Percentiles rank a stretch among this genome's conserved stretches.
phyloP scores from a whole-genome alignment of 306 rosid species.

The Coriaria nepalensis region DNA sequence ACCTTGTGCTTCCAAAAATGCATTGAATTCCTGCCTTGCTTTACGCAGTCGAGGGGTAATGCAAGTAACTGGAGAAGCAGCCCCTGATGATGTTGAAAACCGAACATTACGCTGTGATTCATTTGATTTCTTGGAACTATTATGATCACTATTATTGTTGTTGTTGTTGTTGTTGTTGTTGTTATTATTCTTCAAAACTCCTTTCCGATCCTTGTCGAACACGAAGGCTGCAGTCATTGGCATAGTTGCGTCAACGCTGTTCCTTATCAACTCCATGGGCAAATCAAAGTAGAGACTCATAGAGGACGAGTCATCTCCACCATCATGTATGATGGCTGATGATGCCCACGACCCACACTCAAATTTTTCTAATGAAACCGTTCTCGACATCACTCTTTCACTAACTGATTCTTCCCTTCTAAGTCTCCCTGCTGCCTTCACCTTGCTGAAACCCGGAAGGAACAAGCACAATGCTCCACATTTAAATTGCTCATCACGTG shows the following conservation, averaged over 20 bases:
- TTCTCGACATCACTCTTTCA: slow-evolving; percentile 34
- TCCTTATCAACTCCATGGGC: slow-evolving; percentile 56
- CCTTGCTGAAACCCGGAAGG: slow-evolving; percentile 55
- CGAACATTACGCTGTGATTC: slow-evolving; percentile 48
- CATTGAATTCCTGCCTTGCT: slow-evolving; percentile 7
- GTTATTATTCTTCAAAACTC: slow-evolving; percentile 45
- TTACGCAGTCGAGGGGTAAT: slow-evolving; percentile 11
- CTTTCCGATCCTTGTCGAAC: slow-evolving; percentile 42
- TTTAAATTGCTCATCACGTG: slow-evolving; percentile 29
- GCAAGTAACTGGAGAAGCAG: too few species aligned
- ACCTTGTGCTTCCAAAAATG: slow-evolving; percentile 9
- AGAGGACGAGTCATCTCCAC: slow-evolving; percentile 37
- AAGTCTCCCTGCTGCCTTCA: slow-evolving; percentile 29
- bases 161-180: slow-evolving; percentile 21
- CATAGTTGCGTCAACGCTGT: slow-evolving; percentile 32
- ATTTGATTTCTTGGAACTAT: slow-evolving; percentile 45
- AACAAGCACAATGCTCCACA: slow-evolving; percentile 68
- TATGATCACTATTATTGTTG: too few species aligned
- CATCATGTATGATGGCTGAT: slow-evolving; percentile 27
- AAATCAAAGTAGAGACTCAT: slow-evolving; percentile 51
- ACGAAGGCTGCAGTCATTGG: slow-evolving; percentile 35
- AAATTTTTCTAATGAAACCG: slow-evolving; percentile 70
- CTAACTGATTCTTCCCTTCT: slow-evolving; percentile 22
- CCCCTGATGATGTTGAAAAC: slow-evolving; percentile 48
- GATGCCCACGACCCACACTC: slow-evolving; percentile 98